Evolutionary conservation across 257 asterid species (phyloP).

Genomic region (Solanum sejunctum): DNA sequence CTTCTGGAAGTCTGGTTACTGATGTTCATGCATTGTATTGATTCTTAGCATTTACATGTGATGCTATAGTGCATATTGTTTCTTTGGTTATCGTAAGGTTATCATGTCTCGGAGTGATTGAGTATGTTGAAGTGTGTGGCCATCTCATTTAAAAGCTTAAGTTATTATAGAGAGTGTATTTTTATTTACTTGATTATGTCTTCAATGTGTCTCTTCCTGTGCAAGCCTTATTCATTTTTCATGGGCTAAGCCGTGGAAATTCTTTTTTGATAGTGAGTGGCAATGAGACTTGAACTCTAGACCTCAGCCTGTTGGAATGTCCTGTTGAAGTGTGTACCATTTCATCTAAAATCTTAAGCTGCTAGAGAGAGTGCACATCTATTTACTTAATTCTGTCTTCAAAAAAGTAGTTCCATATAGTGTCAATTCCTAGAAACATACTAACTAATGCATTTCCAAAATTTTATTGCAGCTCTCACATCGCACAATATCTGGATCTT

Average conservation of each 20-base stretch:
- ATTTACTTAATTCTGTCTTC: background rate
- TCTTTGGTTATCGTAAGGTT: background rate
- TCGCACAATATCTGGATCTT: constrained; percentile 82
- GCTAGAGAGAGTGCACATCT: background rate
- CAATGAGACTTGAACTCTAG: background rate
- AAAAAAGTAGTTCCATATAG: background rate
- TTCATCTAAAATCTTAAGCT: background rate
- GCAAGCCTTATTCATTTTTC: background rate
- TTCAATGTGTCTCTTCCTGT: background rate
- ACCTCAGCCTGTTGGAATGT: background rate
- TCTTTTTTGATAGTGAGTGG: background rate
- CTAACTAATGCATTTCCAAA: background rate
- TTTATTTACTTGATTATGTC: background rate
- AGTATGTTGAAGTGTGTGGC: background rate
- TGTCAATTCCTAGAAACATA: background rate
- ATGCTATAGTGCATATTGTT: background rate
- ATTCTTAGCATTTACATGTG: background rate
- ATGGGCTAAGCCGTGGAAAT: background rate
- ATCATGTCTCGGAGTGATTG: background rate
- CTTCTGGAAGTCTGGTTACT: background rate
- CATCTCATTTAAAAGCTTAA: background rate
- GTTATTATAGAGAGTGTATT: background rate
- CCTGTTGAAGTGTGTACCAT: background rate
- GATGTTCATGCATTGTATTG: background rate
- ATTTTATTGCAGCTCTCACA: constrained; percentile 67